Evolutionary conservation across 805 yeast genomes (phyloP), one percentile per base, ranked within the genome.

Genomic region (Schwanniomyces pseudopolymorphus): DNA sequence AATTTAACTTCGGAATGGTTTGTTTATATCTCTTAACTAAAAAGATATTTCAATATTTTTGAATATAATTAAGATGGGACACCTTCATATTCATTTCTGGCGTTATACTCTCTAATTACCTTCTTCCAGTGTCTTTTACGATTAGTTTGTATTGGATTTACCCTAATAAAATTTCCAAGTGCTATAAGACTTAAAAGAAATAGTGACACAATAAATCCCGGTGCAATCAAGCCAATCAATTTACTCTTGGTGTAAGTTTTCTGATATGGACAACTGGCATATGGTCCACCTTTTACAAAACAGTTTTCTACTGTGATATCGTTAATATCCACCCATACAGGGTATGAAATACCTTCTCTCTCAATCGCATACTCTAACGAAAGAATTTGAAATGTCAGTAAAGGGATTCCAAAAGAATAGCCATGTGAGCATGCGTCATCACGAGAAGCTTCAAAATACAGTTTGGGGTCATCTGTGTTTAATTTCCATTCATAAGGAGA

Each of bases 11-110:
- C n/a, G n/a, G n/a, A n/a, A n/a, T n/a, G n/a, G n/a, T n/a, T n/a
- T n/a, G n/a, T n/a, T n/a, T n/a, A n/a, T n/a, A n/a, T n/a, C n/a
- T n/a, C n/a, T n/a, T n/a, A n/a, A n/a, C n/a, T n/a, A n/a, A n/a
- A n/a, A n/a, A n/a, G n/a, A n/a, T n/a, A n/a, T n/a, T n/a, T n/a
- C n/a, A n/a, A n/a, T n/a, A n/a, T n/a, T n/a, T n/a, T n/a, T n/a
- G n/a, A n/a, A n/a, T n/a, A n/a, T n/a, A n/a, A n/a, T n/a, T n/a
- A 89, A 2, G 89, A 80, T 10, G 97, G 96, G 7, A 89, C 92
- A 4, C 97, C 97, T 63, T 91, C 96, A 54, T 79, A 83, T 48
- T 87, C 94, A 41, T 80, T 67, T 51, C 80, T 79, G 26, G 83
- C 71, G 47, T 75, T 75, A 52, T 80, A 80, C 42, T 79, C 79